A percentile compares a stretch with the other conserved stretches of the same genome.
phyloP scores from a whole-genome alignment of 2,329 filamentous ascomycete genomes.

The Fusarium oxysporum region DNA sequence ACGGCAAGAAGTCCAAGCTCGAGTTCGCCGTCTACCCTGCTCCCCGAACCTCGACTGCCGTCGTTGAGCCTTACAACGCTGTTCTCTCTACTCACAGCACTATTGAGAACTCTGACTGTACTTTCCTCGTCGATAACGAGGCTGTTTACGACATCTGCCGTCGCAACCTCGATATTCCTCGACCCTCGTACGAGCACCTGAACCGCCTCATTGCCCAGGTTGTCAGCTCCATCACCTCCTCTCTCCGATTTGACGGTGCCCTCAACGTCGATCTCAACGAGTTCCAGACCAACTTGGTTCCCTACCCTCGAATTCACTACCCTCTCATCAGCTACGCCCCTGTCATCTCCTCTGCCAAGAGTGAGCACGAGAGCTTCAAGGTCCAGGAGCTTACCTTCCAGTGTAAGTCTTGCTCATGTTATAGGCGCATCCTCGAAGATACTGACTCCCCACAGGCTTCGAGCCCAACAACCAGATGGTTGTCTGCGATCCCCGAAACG shows the following conservation, averaged over 20 bases:
- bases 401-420: slow-evolving; percentile 61
- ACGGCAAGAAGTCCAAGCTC: slow-evolving; percentile 82
- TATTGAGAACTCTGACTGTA: slow-evolving; percentile 82
- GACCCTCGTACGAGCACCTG: slow-evolving; percentile 76
- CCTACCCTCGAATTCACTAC: slow-evolving; percentile 80
- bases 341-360: slow-evolving; percentile 78
- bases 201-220: slow-evolving; percentile 80
- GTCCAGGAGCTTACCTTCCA: slow-evolving; percentile 81
- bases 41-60: slow-evolving; percentile 75
- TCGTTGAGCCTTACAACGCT: slow-evolving; percentile 80
- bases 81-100: slow-evolving; percentile 80
- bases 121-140: slow-evolving; percentile 81
- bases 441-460: slow-evolving; percentile 65
- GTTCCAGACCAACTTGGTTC: slow-evolving; percentile 82
- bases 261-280: slow-evolving; percentile 81
- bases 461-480: slow-evolving; percentile 86
- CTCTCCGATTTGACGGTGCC: slow-evolving; percentile 77
- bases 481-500: slow-evolving; percentile 78
- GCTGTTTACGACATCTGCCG: slow-evolving; percentile 81
- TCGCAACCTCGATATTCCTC: slow-evolving; percentile 76
- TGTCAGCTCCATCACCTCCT: slow-evolving; percentile 80
- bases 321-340: slow-evolving; percentile 79
- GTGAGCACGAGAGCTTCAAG: slow-evolving; percentile 89
- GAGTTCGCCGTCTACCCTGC: slow-evolving; percentile 80
- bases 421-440: neutral